Evolutionary conservation across 768 basidiomycete species (phyloP).

Genomic region (Hortiboletus flavorubellus): DNA sequence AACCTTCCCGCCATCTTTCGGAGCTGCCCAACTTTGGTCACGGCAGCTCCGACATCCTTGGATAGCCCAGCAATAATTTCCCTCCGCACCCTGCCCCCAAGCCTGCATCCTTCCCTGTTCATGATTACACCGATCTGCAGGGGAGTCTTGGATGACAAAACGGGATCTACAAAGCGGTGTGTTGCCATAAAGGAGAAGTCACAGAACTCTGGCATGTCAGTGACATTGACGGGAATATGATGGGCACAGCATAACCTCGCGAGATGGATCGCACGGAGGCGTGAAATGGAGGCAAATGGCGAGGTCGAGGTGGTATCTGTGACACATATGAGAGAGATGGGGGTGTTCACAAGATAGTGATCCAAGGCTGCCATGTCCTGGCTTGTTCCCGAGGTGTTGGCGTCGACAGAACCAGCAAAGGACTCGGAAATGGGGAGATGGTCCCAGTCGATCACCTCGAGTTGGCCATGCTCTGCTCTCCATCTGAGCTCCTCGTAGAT

Average conservation of each 20-base stretch:
- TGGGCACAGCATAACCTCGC: conserved; percentile 50
- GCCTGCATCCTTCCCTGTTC: conserved; percentile 86
- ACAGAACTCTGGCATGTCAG: conserved; percentile 82
- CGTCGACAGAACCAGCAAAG: conserved; percentile 1
- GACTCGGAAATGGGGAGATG: conserved; percentile 36
- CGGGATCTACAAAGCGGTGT: conserved; percentile 68
- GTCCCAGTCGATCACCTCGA: conserved; percentile 58
- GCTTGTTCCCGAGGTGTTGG: conserved; percentile 13
- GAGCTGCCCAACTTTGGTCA: conserved; percentile 68
- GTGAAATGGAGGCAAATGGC: conserved; percentile 32
- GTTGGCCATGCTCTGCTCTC: conserved; percentile 53
- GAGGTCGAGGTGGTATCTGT: conserved; percentile 68
- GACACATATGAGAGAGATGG: conserved; percentile 63
- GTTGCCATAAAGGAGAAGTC: conserved; percentile 87
- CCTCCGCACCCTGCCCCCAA: conserved; percentile 73
- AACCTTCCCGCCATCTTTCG: conserved; percentile 49
- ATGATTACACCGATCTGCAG: conserved; percentile 84
- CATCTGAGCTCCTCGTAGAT: conserved; percentile 74
- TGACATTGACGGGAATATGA: conserved; percentile 77
- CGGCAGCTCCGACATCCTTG: conserved; percentile 68
- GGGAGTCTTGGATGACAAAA: conserved; percentile 43
- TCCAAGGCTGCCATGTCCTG: conserved; percentile 47
- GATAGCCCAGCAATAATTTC: conserved; percentile 80
- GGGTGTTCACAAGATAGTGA: conserved; percentile 37
- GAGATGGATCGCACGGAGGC: conserved; percentile 55